Percentiles rank a stretch among this genome's conserved stretches.
These are phyloP conservation scores for Leersia perrieri DNA, from an alignment of 176 grass and related monocot genomes.

Conservation along the genomic window DNA sequence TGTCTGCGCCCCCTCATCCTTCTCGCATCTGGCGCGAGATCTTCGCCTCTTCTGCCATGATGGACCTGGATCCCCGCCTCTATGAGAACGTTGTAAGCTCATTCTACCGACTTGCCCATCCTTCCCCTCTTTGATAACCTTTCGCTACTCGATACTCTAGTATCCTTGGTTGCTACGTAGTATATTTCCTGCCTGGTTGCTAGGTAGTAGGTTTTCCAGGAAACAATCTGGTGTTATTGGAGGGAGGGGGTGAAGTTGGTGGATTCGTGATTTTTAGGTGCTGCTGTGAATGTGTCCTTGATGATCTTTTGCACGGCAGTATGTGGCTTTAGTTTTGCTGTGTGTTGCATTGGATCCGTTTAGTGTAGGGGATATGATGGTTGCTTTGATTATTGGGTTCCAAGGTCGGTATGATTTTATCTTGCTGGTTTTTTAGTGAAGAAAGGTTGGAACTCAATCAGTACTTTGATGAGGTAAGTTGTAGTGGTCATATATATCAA, in stretches of 20 bases:
- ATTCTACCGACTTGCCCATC: neutral
- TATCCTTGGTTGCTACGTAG: neutral
- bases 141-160: neutral
- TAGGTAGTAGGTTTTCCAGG: neutral
- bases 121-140: neutral
- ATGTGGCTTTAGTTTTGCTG: neutral
- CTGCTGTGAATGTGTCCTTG: neutral
- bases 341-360: neutral
- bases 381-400: neutral
- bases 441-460: neutral
- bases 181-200: no score
- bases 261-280: neutral
- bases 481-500: neutral
- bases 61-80: slow-evolving; percentile 79
- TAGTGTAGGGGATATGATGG: neutral
- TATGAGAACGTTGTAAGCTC: slow-evolving; percentile 70
- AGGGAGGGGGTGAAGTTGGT: neutral
- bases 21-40: slow-evolving; percentile 28
- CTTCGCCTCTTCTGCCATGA: slow-evolving; percentile 39
- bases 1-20: neutral
- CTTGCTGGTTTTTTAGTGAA: slow-evolving; percentile 21
- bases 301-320: neutral
- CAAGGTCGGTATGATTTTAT: neutral
- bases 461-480: neutral
- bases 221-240: neutral